phyloP scores from a whole-genome alignment of 805 yeast genomes.

The Ogataea populi-albae region DNA sequence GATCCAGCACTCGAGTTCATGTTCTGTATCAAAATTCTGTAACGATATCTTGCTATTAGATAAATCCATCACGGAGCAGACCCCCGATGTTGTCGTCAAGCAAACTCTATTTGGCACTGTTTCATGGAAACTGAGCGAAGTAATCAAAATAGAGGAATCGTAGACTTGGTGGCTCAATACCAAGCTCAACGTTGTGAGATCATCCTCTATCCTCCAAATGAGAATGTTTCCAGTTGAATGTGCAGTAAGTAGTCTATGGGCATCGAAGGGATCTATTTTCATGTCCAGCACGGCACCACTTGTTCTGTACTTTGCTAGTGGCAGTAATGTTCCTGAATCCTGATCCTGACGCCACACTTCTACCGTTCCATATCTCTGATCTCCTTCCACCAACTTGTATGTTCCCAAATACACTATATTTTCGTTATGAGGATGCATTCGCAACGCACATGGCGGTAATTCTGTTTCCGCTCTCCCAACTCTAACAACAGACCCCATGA shows the following conservation, averaged over 20 bases:
- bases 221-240: constrained; percentile 79
- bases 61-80: constrained; percentile 43
- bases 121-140: constrained; percentile 63
- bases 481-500: constrained; percentile 22
- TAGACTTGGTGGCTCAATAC: constrained; percentile 42
- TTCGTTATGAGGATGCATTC: constrained; percentile 51
- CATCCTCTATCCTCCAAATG: constrained; percentile 51
- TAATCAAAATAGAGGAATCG: constrained; percentile 49
- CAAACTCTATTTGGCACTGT: constrained; percentile 35
- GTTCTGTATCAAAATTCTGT: constrained; percentile 39
- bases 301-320: constrained; percentile 32
- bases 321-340: constrained; percentile 4
- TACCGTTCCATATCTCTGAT: constrained; percentile 61
- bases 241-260: constrained; percentile 49
- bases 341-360: constrained; percentile 38
- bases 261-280: constrained; percentile 58
- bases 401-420: constrained; percentile 68
- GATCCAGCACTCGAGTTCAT: constrained; percentile 86
- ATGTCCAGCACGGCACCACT: constrained; percentile 74
- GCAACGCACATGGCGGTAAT: constrained; percentile 82
- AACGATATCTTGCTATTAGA: constrained; percentile 11
- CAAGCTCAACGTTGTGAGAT: constrained; percentile 18
- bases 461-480: constrained; percentile 39
- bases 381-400: constrained; percentile 63
- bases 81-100: constrained; percentile 70